Percentiles rank a stretch among this genome's conserved stretches.
phyloP scores from a whole-genome alignment of 1,284 basidiomycete species.

The Rhodotorula sp. region DNA sequence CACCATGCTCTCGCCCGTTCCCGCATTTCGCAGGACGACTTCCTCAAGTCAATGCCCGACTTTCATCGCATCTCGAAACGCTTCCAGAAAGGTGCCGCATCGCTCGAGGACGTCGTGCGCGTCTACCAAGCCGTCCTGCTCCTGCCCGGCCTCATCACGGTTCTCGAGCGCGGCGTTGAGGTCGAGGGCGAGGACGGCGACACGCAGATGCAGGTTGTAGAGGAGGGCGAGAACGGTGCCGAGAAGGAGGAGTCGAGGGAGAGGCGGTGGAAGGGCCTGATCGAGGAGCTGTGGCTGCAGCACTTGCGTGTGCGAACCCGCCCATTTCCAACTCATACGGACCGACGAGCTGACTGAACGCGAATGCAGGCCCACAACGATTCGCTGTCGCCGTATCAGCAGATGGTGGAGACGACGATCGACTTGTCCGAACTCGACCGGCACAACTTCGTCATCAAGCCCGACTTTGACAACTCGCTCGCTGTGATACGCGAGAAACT shows the following conservation, averaged over 20 bases:
- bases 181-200: conserved; percentile 30
- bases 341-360: not conserved
- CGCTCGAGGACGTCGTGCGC: conserved; percentile 91
- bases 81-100: conserved; percentile 80
- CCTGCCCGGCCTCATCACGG: conserved; percentile 72
- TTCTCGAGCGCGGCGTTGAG: conserved; percentile 55
- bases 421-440: conserved; percentile 78
- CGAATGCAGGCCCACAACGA: conserved; percentile 60
- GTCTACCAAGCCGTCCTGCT: conserved; percentile 85
- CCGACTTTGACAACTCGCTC: conserved; percentile 80
- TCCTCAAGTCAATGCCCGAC: conserved; percentile 88
- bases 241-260: conserved; percentile 6
- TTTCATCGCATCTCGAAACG: conserved; percentile 89
- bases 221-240: not conserved
- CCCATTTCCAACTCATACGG: not conserved
- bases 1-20: not conserved
- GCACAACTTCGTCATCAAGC: conserved; percentile 87
- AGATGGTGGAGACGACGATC: conserved; percentile 94
- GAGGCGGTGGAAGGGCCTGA: conserved; percentile 55
- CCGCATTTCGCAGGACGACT: conserved; percentile 64
- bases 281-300: conserved; percentile 67
- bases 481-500: conserved; percentile 69
- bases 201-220: not conserved
- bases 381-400: conserved; percentile 72
- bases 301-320: conserved; percentile 59